Evolutionary conservation across 2,329 filamentous ascomycete species (phyloP).

Genomic region (Penicillium sclerotiorum): DNA sequence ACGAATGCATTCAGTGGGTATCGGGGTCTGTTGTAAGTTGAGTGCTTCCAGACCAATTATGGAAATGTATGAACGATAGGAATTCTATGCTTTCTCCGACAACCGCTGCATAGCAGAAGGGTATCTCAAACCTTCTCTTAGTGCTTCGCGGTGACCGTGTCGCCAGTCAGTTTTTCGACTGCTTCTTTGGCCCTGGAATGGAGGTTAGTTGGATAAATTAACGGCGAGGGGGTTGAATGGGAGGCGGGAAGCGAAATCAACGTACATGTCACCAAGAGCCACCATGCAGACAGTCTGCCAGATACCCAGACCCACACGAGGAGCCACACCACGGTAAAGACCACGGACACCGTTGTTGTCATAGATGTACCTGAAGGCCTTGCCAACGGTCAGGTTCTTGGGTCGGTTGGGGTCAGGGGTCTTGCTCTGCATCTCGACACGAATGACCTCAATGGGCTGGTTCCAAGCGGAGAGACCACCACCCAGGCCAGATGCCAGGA

Average conservation of each 20-base stretch:
- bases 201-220: constrained; percentile 35
- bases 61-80: constrained; percentile 4
- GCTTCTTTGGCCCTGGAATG: constrained; percentile 62
- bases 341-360: constrained; percentile 82
- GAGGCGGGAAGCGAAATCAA: too few species aligned
- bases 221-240: constrained; percentile 15
- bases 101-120: constrained; percentile 34
- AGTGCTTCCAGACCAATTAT: constrained; percentile 10
- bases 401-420: constrained; percentile 95
- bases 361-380: constrained; percentile 84
- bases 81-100: constrained; percentile 5
- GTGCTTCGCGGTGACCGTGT: constrained; percentile 66
- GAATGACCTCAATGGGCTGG: constrained; percentile 99
- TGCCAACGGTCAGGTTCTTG: constrained; percentile 98
- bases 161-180: constrained; percentile 67
- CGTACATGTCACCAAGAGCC: constrained; percentile 95
- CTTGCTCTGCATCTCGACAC: constrained; percentile 99
- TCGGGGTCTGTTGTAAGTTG: constrained; percentile 10
- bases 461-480: constrained; percentile 98
- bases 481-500: constrained; percentile 80
- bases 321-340: constrained; percentile 92
- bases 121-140: constrained; percentile 51
- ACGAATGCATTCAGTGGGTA: constrained; percentile 18
- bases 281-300: constrained; percentile 99
- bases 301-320: constrained; percentile 90